Percentiles rank a stretch among this genome's conserved stretches.
Conservation (phyloP, 2,329 filamentous ascomycete genomes). For the Sporothrix inflata region DNA sequence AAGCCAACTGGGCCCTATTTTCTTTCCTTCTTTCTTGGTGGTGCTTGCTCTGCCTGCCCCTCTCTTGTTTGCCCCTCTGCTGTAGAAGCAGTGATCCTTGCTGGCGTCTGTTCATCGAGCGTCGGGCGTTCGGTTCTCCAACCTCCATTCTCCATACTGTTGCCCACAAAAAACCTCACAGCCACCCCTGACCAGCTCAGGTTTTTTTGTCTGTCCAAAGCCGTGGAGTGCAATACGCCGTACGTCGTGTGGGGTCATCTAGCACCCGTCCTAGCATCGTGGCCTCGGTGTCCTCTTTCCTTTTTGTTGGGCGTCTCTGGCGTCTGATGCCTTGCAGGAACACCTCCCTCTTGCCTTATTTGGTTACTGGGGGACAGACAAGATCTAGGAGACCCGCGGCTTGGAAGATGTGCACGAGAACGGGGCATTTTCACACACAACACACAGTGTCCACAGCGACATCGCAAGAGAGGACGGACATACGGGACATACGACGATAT, state of each 20-base stretch:
- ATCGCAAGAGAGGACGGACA: background rate
- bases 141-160: background rate
- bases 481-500: background rate
- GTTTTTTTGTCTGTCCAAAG: too few relatives aligned
- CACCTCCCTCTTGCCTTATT: background rate
- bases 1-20: background rate
- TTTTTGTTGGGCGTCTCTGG: background rate
- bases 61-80: background rate
- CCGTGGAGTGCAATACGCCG: background rate
- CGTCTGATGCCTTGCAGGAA: background rate
- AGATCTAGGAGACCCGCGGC: background rate
- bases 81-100: background rate
- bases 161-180: background rate
- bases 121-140: background rate
- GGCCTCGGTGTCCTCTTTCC: background rate
- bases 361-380: background rate
- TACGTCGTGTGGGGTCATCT: background rate
- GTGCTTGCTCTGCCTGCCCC: too few relatives aligned
- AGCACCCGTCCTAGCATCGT: too few relatives aligned
- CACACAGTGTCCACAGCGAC: background rate
- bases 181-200: background rate
- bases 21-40: too few relatives aligned
- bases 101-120: too few relatives aligned
- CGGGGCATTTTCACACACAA: background rate
- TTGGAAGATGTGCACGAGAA: background rate